Conservation (phyloP, 495 filamentous ascomycete genomes). For the Trichoderma virens region DNA sequence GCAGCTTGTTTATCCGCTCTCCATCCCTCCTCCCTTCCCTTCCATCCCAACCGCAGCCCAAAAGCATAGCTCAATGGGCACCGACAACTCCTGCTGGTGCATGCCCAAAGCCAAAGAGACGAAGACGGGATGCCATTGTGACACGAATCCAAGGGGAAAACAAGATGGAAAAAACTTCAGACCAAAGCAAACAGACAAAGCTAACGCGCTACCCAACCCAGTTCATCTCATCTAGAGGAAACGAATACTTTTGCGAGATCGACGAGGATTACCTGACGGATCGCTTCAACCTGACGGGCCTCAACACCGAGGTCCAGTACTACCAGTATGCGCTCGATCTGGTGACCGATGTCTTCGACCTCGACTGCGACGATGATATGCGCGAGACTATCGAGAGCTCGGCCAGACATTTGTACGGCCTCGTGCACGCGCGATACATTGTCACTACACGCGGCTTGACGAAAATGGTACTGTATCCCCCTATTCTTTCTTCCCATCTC, state of each 20-base stretch:
- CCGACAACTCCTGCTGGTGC: not conserved
- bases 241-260: constrained; percentile 99
- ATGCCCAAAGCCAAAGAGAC: not conserved
- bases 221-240: constrained; percentile 96
- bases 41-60: not conserved
- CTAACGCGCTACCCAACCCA: constrained; percentile 26
- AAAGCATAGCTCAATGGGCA: not conserved
- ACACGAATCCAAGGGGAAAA: not conserved
- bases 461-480: constrained; percentile 71
- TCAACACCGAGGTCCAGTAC: constrained; percentile 96
- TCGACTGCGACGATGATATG: constrained; percentile 97
- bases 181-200: constrained; percentile 14
- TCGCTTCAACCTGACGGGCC: constrained; percentile 93
- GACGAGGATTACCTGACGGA: constrained; percentile 99
- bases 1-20: not conserved
- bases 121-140: not conserved
- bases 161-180: not conserved
- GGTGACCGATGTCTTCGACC: constrained; percentile 99
- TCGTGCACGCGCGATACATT: constrained; percentile 96
- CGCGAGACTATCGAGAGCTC: constrained; percentile 97
- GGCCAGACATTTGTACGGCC: constrained; percentile 88
- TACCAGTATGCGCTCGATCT: constrained; percentile 98
- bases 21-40: not conserved
- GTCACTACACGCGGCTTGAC: constrained; percentile 88
- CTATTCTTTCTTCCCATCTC: not conserved